These are phyloP conservation scores for Platanthera guangdongensis DNA, from an alignment of 106 monocot genomes.

Conservation along the genomic window DNA sequence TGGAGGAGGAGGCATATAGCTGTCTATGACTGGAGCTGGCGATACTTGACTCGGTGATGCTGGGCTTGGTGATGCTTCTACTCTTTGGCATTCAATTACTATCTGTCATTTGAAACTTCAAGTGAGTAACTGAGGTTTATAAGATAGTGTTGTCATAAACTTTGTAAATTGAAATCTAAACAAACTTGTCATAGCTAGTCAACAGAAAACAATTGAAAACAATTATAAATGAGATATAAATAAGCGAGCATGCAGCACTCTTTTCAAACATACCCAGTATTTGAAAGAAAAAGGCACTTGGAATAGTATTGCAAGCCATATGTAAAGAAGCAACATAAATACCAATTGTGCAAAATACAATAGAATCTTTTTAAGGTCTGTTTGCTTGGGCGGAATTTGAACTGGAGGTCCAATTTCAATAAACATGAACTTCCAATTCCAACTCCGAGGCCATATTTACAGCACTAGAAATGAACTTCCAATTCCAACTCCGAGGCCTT, in stretches of 20 bases:
- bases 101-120: slow-evolving; percentile 34
- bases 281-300: not conserved
- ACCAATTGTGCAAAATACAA: too few species aligned
- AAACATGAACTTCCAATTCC: too few species aligned
- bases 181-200: not conserved
- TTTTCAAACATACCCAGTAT: not conserved
- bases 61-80: slow-evolving; percentile 69
- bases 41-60: slow-evolving; percentile 9
- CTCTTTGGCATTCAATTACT: slow-evolving; percentile 74
- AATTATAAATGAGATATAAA: not conserved
- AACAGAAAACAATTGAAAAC: too few species aligned
- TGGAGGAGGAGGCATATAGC: slow-evolving; percentile 58
- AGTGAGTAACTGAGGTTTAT: not conserved
- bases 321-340: too few species aligned
- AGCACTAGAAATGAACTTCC: too few species aligned
- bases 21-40: slow-evolving; percentile 39
- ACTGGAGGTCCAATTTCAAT: too few species aligned
- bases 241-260: not conserved
- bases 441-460: too few species aligned
- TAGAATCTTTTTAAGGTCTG: too few species aligned
- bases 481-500: too few species aligned
- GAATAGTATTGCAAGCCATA: too few species aligned
- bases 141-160: not conserved
- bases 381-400: too few species aligned
- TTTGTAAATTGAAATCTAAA: not conserved